Conservation (phyloP, 208 protist genomes). For the Trypanosoma cruzi region DNA sequence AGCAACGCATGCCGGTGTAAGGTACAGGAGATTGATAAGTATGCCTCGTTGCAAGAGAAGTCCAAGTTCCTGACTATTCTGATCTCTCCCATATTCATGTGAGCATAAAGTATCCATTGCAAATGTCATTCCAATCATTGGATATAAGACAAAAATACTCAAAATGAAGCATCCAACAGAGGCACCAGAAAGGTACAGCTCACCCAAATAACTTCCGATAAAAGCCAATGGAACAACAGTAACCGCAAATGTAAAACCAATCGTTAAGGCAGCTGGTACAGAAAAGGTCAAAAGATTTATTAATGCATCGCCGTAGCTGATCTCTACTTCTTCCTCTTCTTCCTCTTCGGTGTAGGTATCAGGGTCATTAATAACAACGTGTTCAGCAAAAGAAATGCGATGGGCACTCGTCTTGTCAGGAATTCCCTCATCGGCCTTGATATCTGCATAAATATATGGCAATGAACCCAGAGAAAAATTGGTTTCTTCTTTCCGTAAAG, state of each 20-base stretch:
- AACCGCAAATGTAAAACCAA: slow-evolving; percentile 82
- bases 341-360: slow-evolving; percentile 28
- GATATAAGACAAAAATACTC: slow-evolving; percentile 72
- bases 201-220: slow-evolving; percentile 75
- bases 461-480: not conserved
- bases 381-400: slow-evolving; percentile 12
- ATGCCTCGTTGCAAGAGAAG: slow-evolving; percentile 78
- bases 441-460: not conserved
- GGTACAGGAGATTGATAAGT: slow-evolving; percentile 67
- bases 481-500: not conserved
- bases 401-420: slow-evolving; percentile 25
- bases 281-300: slow-evolving; percentile 72
- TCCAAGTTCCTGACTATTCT: slow-evolving; percentile 67
- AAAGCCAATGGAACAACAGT: slow-evolving; percentile 78
- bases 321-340: slow-evolving; percentile 40
- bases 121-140: slow-evolving; percentile 80
- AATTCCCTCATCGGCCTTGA: not conserved
- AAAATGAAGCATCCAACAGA: slow-evolving; percentile 86
- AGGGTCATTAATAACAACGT: not conserved
- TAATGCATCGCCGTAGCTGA: slow-evolving; percentile 40
- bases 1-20: slow-evolving; percentile 51
- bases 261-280: slow-evolving; percentile 64
- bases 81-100: slow-evolving; percentile 81
- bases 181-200: slow-evolving; percentile 59
- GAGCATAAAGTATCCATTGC: slow-evolving; percentile 87